Conservation (phyloP, 306 rosid species). For the Gleditsia sinensis region DNA sequence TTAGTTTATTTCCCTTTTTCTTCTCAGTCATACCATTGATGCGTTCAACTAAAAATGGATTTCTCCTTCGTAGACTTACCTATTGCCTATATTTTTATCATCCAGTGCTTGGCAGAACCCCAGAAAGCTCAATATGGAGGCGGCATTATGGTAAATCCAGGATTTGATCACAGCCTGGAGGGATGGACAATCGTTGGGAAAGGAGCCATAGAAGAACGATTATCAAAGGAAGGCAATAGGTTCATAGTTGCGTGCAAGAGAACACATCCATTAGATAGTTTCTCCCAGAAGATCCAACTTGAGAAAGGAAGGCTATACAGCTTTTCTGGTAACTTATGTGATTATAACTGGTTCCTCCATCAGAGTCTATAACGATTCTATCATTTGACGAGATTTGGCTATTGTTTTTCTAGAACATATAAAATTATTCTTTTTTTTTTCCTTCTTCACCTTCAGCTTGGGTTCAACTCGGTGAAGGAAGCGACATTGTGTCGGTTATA, state of each 20-base stretch:
- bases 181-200: slow-evolving; percentile 69
- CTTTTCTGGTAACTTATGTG: slow-evolving; percentile 59
- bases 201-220: slow-evolving; percentile 51
- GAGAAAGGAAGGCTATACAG: slow-evolving; percentile 50
- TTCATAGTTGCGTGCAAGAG: slow-evolving; percentile 59
- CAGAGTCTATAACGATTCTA: too few species aligned
- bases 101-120: slow-evolving; percentile 73
- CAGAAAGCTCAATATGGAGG: slow-evolving; percentile 64
- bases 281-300: slow-evolving; percentile 63
- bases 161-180: slow-evolving; percentile 51
- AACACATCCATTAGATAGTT: slow-evolving; percentile 53
- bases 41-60: too few species aligned
- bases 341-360: too few species aligned
- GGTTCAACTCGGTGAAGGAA: slow-evolving; percentile 73
- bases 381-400: background rate
- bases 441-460: slow-evolving; percentile 49
- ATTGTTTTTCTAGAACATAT: background rate
- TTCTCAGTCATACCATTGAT: background rate
- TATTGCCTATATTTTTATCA: slow-evolving; percentile 24
- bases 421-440: background rate
- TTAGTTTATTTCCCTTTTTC: background rate
- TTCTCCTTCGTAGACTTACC: too few species aligned
- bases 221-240: slow-evolving; percentile 58
- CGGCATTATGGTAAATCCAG: slow-evolving; percentile 80
- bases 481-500: slow-evolving; percentile 52